phyloP scores from a whole-genome alignment of 1,139 yeast genomes.

The Candida freyschussii region DNA sequence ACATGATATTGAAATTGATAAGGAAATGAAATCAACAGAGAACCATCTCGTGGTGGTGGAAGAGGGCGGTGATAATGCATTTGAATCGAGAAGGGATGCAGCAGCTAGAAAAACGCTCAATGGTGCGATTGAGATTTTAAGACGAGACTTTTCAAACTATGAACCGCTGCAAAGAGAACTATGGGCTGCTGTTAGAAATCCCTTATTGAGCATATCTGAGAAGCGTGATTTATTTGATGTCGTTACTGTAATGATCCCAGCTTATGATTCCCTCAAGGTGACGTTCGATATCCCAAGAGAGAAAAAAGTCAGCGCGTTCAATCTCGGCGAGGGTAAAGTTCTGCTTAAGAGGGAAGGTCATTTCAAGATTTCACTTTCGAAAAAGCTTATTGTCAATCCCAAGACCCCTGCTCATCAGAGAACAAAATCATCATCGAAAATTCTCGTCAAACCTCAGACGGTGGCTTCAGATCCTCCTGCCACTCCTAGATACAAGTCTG shows the following conservation, averaged over 20 bases:
- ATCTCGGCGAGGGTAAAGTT: constrained; percentile 29
- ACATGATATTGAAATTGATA: constrained; percentile 26
- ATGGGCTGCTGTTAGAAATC: constrained; percentile 69
- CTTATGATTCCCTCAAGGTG: constrained; percentile 58
- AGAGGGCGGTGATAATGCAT: constrained; percentile 33
- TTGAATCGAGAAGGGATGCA: constrained; percentile 46
- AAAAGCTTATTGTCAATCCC: constrained; percentile 17
- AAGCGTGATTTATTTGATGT: constrained; percentile 62
- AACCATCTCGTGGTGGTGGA: constrained; percentile 43
- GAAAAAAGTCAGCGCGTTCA: constrained; percentile 57
- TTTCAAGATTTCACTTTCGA: constrained; percentile 29
- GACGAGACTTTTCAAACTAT: constrained; percentile 65
- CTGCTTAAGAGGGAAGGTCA: constrained; percentile 32
- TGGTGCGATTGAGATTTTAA: constrained; percentile 55
- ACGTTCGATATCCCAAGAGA: constrained; percentile 63
- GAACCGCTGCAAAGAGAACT: constrained; percentile 51
- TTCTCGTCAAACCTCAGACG: constrained; percentile 2
- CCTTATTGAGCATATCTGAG: constrained; percentile 53
- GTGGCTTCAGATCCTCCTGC: constrained; percentile 5
- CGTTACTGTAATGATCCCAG: constrained; percentile 59
- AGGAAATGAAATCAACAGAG: constrained; percentile 19
- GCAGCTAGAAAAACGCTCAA: constrained; percentile 33
- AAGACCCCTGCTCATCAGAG: constrained; percentile 3
- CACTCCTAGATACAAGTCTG: constrained; percentile 13
- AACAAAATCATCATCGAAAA: constrained; percentile 3